A percentile compares a stretch with the other conserved stretches of the same genome.
phyloP scores from a whole-genome alignment of 768 basidiomycete species.

The Mycena epipterygia region DNA sequence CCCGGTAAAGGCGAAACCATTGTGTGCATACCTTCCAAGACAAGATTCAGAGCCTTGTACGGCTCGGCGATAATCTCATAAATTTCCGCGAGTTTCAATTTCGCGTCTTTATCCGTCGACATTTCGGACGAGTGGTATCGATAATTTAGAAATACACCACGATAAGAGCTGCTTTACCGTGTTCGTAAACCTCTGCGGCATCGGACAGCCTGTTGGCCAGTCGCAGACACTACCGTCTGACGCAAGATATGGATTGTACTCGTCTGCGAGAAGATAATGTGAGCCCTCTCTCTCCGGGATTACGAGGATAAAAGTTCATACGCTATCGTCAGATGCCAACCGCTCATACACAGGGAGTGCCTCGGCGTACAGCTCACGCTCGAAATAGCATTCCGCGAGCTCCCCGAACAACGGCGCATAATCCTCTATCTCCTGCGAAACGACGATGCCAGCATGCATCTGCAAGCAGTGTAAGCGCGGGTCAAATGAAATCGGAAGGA shows the following conservation, averaged over 20 bases:
- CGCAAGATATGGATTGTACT: conserved; percentile 78
- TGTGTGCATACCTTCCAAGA: conserved; percentile 87
- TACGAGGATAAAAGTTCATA: conserved; percentile 54
- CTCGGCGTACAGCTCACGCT: conserved; percentile 80
- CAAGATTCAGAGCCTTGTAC: conserved; percentile 84
- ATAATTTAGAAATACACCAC: no score
- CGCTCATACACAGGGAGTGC: conserved; percentile 86
- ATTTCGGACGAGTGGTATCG: conserved; percentile 84
- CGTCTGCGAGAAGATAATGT: conserved; percentile 62
- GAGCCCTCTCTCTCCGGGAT: no score
- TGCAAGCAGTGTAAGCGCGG: conserved; percentile 38
- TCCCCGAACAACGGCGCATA: conserved; percentile 86
- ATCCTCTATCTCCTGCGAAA: conserved; percentile 78
- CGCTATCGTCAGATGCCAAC: conserved; percentile 80
- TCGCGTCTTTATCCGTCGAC: conserved; percentile 85
- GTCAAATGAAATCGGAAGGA: conserved; percentile 41
- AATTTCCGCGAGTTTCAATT: conserved; percentile 91
- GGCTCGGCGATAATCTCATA: conserved; percentile 89
- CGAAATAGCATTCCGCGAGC: conserved; percentile 88
- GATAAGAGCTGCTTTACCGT: no score
- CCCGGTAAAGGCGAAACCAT: no score
- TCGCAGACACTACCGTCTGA: conserved; percentile 87
- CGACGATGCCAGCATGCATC: conserved; percentile 61
- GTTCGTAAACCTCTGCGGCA: conserved; percentile 87
- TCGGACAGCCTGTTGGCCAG: conserved; percentile 81